phyloP scores from a whole-genome alignment of 352 stramenopile species.

The Phytophthora brassicae region DNA sequence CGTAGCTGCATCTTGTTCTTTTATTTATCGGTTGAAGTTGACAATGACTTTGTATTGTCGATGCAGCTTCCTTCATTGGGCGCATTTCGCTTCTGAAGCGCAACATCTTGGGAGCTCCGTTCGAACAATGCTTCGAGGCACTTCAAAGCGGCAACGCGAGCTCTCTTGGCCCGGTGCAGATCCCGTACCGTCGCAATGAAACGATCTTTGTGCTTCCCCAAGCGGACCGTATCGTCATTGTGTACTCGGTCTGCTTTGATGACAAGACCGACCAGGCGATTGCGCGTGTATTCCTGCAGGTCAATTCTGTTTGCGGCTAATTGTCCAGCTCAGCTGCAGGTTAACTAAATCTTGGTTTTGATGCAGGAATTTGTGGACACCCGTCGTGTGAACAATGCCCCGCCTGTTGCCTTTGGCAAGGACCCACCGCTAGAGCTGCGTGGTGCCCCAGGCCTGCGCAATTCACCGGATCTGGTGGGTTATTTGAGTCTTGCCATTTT shows the following conservation, averaged over 20 bases:
- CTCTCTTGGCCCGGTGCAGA: conserved; percentile 66
- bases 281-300: conserved; percentile 90
- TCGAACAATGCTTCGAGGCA: conserved; percentile 85
- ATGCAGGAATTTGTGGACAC: conserved; percentile 92
- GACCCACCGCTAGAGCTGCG: conserved; percentile 89
- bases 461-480: conserved; percentile 76
- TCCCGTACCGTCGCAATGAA: conserved; percentile 87
- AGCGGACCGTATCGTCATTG: conserved; percentile 88
- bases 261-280: conserved; percentile 93
- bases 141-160: conserved; percentile 61
- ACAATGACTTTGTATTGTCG: background rate
- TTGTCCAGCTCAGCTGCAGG: background rate
- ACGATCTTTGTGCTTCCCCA: conserved; percentile 87
- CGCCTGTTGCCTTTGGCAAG: conserved; percentile 89
- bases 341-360: background rate
- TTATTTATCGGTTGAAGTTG: background rate
- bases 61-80: conserved; percentile 67
- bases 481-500: conserved; percentile 91
- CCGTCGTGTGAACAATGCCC: conserved; percentile 92
- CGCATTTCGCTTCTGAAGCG: conserved; percentile 80
- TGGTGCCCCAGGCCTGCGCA: conserved; percentile 60
- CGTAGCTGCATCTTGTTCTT: background rate
- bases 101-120: conserved; percentile 77
- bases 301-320: conserved; percentile 6
- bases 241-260: conserved; percentile 93